Evolutionary conservation across 2,329 filamentous ascomycete genomes (phyloP).

Genomic region (Aspergillus fijiensis): DNA sequence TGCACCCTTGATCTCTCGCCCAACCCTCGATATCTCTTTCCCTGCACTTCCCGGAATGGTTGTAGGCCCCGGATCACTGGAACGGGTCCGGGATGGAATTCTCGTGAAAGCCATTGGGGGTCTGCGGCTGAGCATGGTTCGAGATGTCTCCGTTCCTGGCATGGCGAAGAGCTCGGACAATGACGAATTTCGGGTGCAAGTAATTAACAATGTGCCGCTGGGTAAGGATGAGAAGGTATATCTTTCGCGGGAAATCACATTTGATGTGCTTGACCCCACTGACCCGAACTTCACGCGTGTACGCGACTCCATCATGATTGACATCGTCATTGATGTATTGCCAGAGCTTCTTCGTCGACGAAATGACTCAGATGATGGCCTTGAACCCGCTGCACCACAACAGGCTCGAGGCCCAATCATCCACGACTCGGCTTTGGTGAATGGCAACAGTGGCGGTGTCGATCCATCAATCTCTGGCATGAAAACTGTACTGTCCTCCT

Average conservation of each 20-base stretch:
- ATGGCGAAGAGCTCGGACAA: constrained; percentile 16
- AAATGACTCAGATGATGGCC: constrained; percentile 33
- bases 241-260: constrained; percentile 72
- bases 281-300: constrained; percentile 83
- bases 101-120: constrained; percentile 62
- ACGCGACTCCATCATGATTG: constrained; percentile 69
- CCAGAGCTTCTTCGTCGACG: constrained; percentile 35
- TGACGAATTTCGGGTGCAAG: constrained; percentile 61
- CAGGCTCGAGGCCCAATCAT: constrained; percentile 21
- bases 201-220: constrained; percentile 75
- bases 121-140: constrained; percentile 53
- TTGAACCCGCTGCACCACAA: constrained; percentile 26
- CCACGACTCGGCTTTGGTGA: constrained; percentile 21
- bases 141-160: constrained; percentile 40
- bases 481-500: constrained; percentile 45
- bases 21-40: constrained; percentile 70
- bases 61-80: constrained; percentile 50
- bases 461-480: constrained; percentile 36
- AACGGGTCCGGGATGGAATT: constrained; percentile 60
- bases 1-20: constrained; percentile 66
- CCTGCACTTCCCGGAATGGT: constrained; percentile 54
- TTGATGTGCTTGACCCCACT: constrained; percentile 61
- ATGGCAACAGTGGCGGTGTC: constrained; percentile 27
- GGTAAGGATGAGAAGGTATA: constrained; percentile 86
- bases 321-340: constrained; percentile 66